phyloP scores from a whole-genome alignment of 139 green algal species.

The Picochlorum sp. region DNA sequence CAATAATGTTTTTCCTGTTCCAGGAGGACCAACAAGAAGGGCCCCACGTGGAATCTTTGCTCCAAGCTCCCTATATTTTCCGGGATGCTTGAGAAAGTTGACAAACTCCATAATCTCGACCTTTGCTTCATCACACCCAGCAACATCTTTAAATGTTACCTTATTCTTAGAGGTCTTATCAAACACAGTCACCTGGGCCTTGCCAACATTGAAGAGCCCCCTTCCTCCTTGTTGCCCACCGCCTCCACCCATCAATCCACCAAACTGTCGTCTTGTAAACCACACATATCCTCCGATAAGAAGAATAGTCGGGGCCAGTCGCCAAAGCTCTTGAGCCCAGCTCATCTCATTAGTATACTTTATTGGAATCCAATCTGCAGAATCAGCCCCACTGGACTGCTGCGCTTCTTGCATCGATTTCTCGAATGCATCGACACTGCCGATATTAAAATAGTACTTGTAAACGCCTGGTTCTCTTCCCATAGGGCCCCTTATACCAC shows the following conservation, averaged over 20 bases:
- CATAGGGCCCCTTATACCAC: neutral
- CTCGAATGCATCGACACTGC: conserved; percentile 89
- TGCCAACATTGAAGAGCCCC: conserved; percentile 87
- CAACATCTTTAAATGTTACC: conserved; percentile 86
- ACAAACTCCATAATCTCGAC: conserved; percentile 97
- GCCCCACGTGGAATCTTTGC: conserved; percentile 89
- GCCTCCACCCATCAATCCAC: conserved; percentile 31
- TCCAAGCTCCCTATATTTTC: conserved; percentile 71
- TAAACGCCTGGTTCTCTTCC: conserved; percentile 16
- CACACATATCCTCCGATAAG: conserved; percentile 84
- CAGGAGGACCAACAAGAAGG: conserved; percentile 75
- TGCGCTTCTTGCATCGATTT: conserved; percentile 92
- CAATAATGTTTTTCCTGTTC: conserved; percentile 94
- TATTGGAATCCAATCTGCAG: conserved; percentile 45
- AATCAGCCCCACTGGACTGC: conserved; percentile 28
- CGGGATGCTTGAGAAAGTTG: conserved; percentile 79
- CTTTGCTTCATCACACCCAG: conserved; percentile 94
- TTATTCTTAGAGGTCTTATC: conserved; percentile 89
- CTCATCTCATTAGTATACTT: conserved; percentile 63
- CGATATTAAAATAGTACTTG: conserved; percentile 95
- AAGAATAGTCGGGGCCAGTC: conserved; percentile 80
- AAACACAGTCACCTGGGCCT: conserved; percentile 54
- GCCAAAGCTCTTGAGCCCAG: conserved; percentile 60
- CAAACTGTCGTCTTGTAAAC: conserved; percentile 65
- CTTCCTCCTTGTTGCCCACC: conserved; percentile 34